phyloP scores from a whole-genome alignment of 768 basidiomycete species.

The Tylopilus intermedius region DNA sequence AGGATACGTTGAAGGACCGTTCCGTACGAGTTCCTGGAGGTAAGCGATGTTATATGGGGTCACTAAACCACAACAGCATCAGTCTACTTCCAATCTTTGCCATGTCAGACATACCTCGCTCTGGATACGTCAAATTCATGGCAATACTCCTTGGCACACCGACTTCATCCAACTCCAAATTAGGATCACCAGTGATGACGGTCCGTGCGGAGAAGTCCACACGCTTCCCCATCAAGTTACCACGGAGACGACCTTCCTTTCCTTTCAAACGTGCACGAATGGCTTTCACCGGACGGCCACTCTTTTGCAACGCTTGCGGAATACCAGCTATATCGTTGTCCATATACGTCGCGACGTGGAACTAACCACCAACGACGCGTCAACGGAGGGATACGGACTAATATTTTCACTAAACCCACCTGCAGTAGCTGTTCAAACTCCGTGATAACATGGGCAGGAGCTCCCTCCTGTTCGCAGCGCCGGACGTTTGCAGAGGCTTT shows the following conservation, averaged over 20 bases:
- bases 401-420: slow-evolving; percentile 40
- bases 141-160: slow-evolving; percentile 94
- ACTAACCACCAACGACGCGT: slow-evolving; percentile 42
- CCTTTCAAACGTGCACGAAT: slow-evolving; percentile 98
- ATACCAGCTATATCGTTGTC: slow-evolving; percentile 99
- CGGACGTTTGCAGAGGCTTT: slow-evolving; percentile 91
- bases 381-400: not conserved
- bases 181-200: slow-evolving; percentile 98
- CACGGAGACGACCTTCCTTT: slow-evolving; percentile 95
- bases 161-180: slow-evolving; percentile 92
- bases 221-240: slow-evolving; percentile 99
- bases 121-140: slow-evolving; percentile 96
- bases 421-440: slow-evolving; percentile 96
- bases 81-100: not conserved
- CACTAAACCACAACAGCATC: slow-evolving; percentile 43
- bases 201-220: slow-evolving; percentile 99
- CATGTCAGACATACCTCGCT: slow-evolving; percentile 61
- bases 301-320: slow-evolving; percentile 95
- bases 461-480: slow-evolving; percentile 92
- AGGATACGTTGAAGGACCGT: slow-evolving; percentile 91
- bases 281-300: slow-evolving; percentile 95
- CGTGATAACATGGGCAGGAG: slow-evolving; percentile 90
- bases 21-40: slow-evolving; percentile 90
- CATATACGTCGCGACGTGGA: slow-evolving; percentile 99
- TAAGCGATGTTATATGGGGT: slow-evolving; percentile 96